Evolutionary conservation across 2,329 filamentous ascomycete genomes (phyloP).

Genomic region (Dendrostoma leiphaemia): DNA sequence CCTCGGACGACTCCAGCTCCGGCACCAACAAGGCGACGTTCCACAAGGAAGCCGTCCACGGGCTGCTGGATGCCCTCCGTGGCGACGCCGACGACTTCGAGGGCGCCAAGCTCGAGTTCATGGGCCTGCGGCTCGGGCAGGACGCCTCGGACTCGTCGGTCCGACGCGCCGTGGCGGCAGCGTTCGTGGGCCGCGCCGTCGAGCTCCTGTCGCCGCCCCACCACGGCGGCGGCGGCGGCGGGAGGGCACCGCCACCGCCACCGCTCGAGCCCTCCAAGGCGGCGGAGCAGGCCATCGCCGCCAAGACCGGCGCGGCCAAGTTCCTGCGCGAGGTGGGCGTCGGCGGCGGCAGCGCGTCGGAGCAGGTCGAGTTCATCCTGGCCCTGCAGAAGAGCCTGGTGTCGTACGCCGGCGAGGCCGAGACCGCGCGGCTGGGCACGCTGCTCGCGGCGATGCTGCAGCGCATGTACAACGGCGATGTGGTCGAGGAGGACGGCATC

Average conservation of each 20-base stretch:
- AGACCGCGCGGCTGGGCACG: constrained; percentile 47
- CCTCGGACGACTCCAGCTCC: constrained; percentile 62
- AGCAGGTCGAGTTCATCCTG: constrained; percentile 83
- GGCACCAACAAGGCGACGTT: constrained; percentile 56
- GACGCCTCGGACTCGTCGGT: constrained; percentile 90
- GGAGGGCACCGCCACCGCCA: too few relatives aligned
- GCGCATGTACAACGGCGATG: constrained; percentile 79
- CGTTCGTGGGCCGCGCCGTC: constrained; percentile 78
- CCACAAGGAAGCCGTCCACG: constrained; percentile 82
- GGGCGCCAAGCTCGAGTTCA: constrained; percentile 80
- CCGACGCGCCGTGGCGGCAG: constrained; percentile 78
- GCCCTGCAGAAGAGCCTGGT: constrained; percentile 78
- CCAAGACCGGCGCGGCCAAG: constrained; percentile 49
- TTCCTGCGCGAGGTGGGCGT: constrained; percentile 61
- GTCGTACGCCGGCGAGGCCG: constrained; percentile 50
- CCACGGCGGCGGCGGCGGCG: too few relatives aligned
- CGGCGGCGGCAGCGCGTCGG: constrained; percentile 63
- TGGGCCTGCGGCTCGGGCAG: constrained; percentile 84
- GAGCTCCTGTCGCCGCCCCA: constrained; percentile 57
- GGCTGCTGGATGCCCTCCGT: constrained; percentile 81
- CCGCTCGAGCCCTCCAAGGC: constrained; percentile 61
- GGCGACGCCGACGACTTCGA: constrained; percentile 78
- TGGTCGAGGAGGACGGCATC: constrained; percentile 86
- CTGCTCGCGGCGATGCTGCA: constrained; percentile 78
- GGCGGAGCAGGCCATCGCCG: constrained; percentile 58